These are phyloP conservation scores for Diaporthe citriasiana DNA, from an alignment of 2,329 filamentous ascomycete genomes.

Conservation along the genomic window DNA sequence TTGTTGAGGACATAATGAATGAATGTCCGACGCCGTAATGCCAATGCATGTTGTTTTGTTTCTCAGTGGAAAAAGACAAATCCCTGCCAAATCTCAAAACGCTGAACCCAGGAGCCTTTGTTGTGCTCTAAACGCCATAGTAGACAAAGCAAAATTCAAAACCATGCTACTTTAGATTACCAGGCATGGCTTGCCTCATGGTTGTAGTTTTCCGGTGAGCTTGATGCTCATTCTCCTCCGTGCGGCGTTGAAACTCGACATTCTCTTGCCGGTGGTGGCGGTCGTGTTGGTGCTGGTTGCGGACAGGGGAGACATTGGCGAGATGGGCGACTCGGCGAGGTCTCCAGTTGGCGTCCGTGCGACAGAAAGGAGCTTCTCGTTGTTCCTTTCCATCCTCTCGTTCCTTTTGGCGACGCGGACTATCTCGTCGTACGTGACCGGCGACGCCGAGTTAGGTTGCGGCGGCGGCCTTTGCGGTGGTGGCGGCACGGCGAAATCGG, in stretches of 20 bases:
- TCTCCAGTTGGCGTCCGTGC: slow-evolving; percentile 27
- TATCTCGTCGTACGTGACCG: slow-evolving; percentile 65
- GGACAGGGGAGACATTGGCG: slow-evolving; percentile 38
- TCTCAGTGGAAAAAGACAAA: background rate
- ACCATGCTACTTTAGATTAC: background rate
- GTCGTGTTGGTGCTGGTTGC: slow-evolving; percentile 32
- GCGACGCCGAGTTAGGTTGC: slow-evolving; percentile 46
- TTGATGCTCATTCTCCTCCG: slow-evolving; percentile 43
- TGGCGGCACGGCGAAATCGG: slow-evolving; percentile 50
- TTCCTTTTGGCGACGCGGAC: slow-evolving; percentile 60
- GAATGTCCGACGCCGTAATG: slow-evolving; percentile 36
- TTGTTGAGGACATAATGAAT: slow-evolving; percentile 33
- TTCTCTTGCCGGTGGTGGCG: slow-evolving; percentile 38
- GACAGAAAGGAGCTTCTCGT: slow-evolving; percentile 28
- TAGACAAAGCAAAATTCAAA: slow-evolving; percentile 7
- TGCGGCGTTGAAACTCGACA: slow-evolving; percentile 38
- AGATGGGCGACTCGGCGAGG: slow-evolving; percentile 36
- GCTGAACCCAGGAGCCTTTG: slow-evolving; percentile 5
- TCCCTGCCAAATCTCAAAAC: background rate
- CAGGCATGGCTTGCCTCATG: slow-evolving; percentile 1
- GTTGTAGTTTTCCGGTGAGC: slow-evolving; percentile 40
- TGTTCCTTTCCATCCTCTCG: slow-evolving; percentile 42
- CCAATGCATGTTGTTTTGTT: slow-evolving; percentile 29
- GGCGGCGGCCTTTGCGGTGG: slow-evolving; percentile 48
- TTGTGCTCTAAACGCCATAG: slow-evolving; percentile 21